These are phyloP conservation scores for Peronospora farinosa DNA, from an alignment of 352 stramenopile species.

Conservation along the genomic window DNA sequence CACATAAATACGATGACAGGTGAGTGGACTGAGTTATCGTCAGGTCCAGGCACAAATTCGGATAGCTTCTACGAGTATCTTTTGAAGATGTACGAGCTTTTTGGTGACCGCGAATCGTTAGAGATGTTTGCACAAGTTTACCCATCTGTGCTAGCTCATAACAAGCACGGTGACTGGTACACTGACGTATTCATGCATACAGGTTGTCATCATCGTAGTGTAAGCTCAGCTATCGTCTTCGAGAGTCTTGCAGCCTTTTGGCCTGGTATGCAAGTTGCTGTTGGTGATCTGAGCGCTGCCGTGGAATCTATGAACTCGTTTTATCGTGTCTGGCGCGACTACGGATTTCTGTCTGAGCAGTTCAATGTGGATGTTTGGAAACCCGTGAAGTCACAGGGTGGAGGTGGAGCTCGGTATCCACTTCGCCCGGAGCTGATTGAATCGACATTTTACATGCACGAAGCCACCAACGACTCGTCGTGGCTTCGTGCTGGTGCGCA, in stretches of 20 bases:
- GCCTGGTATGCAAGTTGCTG: slow-evolving; percentile 92
- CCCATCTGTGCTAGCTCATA: slow-evolving; percentile 54
- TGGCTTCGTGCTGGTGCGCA: slow-evolving; percentile 76
- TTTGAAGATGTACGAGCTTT: slow-evolving; percentile 95
- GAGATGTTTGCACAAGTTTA: slow-evolving; percentile 87
- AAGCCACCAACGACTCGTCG: slow-evolving; percentile 78
- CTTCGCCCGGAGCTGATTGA: slow-evolving; percentile 97
- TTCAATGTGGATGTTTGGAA: slow-evolving; percentile 89
- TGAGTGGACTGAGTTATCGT: slow-evolving; percentile 73
- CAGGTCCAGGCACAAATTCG: slow-evolving; percentile 89
- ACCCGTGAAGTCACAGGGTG: slow-evolving; percentile 38
- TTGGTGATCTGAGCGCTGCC: slow-evolving; percentile 85
- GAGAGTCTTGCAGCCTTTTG: slow-evolving; percentile 94
- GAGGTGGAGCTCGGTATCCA: slow-evolving; percentile 76
- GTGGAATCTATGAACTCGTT: slow-evolving; percentile 91
- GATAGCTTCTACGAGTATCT: slow-evolving; percentile 99
- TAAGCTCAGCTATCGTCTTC: slow-evolving; percentile 44
- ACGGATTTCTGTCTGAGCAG: slow-evolving; percentile 94
- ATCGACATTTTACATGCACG: slow-evolving; percentile 94
- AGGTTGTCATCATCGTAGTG: slow-evolving; percentile 41
- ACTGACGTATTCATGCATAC: slow-evolving; percentile 82
- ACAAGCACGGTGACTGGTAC: slow-evolving; percentile 82
- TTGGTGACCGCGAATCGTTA: slow-evolving; percentile 89
- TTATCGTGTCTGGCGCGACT: slow-evolving; percentile 91
- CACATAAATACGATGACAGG: slow-evolving; percentile 92